Evolutionary conservation across 129 eudicot species (phyloP).

Genomic region (Smallanthus sonchifolius): DNA sequence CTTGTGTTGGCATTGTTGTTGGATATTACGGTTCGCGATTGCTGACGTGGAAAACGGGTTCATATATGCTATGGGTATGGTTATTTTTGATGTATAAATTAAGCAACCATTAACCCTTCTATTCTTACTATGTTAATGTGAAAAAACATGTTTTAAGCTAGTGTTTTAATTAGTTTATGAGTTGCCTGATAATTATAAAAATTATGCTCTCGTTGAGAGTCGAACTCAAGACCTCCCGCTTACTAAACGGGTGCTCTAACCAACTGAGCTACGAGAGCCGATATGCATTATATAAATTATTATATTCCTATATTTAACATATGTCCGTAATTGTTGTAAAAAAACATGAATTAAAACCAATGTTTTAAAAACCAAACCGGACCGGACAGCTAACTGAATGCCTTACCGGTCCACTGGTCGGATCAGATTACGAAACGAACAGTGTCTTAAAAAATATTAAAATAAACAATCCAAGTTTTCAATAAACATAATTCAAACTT

Average conservation of each 20-base stretch:
- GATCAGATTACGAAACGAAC: too few species aligned
- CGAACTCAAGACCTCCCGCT: constrained; percentile 98
- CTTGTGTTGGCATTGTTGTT: background rate
- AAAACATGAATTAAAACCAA: too few species aligned
- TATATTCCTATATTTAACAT: too few species aligned
- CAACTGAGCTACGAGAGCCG: constrained; percentile 60
- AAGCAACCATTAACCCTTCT: background rate
- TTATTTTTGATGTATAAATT: background rate
- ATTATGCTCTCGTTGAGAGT: constrained; percentile 78
- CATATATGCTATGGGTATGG: background rate
- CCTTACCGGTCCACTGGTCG: too few species aligned
- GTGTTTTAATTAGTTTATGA: too few species aligned
- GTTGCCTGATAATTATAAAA: background rate
- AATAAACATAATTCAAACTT: too few species aligned
- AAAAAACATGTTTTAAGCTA: background rate
- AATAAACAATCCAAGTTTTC: too few species aligned
- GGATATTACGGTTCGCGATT: background rate
- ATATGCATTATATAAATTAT: background rate
- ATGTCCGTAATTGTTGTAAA: too few species aligned
- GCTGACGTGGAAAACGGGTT: background rate
- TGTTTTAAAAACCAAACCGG: too few species aligned
- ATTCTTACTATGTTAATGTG: background rate
- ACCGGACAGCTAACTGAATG: too few species aligned
- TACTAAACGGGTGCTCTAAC: constrained; percentile 73
- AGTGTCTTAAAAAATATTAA: too few species aligned